Base-by-base conservation (phyloP, 2,329 filamentous ascomycete genomes). In the Plenodomus tracheiphilus region DNA sequence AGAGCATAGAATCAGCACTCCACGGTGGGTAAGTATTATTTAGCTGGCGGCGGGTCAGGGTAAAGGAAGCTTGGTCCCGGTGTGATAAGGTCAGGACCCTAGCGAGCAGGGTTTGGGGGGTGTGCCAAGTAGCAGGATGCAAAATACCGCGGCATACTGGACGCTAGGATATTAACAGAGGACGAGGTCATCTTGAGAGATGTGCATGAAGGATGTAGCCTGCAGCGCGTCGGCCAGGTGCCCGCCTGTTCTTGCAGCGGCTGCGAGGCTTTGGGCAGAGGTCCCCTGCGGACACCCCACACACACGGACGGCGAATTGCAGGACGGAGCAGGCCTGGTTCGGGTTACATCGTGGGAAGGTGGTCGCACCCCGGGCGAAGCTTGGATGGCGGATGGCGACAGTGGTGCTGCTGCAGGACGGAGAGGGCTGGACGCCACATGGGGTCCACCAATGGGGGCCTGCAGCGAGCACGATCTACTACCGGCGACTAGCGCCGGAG, bases 11-110 rank as follows among this genome's bases (percentile, higher is more conserved):
- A 59, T 65, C 51, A 47, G 65, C 58, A 64, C 64, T 65, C 68
- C 62, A 64, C 62, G 62, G 68, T 67, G 68, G 67, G 69, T 63
- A 64, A 61, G 62, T 70, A 72, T 68, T 72, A 71, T 72, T 68
- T 71, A 64, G 65, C 52, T 62, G 52, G 61, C 56, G 56, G 56
- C 51, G 50, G 57, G 53, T 55, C 54, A 56, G 56, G 56, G 58
- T 59, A 59, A 48, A 51, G 59, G 54, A 56, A 65, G 67, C 65
- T 69, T 66, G 68, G 65, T 66, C 65, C 64, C 46, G 49, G 61
- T 61, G 47, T 64, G 69, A 72, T 72, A 72, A 72, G 69, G 66
- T 65, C 66, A 66, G 55, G 60, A 55, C 57, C 49, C 58, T 58
- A 62, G 55, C 46, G 47, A 49, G 49, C 55, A 62, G 59, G 66